Evolutionary conservation across 108 stramenopile genomes (phyloP), one percentile per base, ranked within the genome.

Genomic region (Cyclotella atomus): DNA sequence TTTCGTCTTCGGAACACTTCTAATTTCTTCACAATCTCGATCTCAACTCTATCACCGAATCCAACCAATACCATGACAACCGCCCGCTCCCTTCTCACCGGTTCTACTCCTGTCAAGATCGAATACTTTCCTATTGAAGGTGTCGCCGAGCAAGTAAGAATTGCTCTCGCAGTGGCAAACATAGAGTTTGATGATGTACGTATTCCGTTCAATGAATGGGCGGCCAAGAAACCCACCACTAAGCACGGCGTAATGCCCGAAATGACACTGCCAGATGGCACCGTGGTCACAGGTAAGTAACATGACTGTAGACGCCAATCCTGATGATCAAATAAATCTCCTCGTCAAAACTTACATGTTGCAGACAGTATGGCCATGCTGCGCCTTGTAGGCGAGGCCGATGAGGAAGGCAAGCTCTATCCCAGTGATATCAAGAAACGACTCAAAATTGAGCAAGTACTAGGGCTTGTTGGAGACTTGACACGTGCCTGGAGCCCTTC

Each of bases 121-220:
- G 76, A 84, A n/a, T 92, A 92, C 83, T 92, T 92, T 27, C 72
- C 73, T 41, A 88, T 92, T 73, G 85, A 85, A 62, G 91, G 89
- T 33, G 82, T 65, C 5, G 91, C 85, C 24, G 91, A 92, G 52
- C 81, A 68, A 35, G 69, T 88, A 14, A 83, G 88, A 36, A 59
- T 90, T 10, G 85, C 87, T 1, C 63, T 90, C 33, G 34, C 73
- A 33, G 47, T 90, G 23, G 78, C 68, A 30, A 61, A 57, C 53
- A 68, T 87, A n/a, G 73, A 76, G 1, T 83, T 81, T 38, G 79
- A 88, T 33, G 89, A 93, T 57, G 68, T 78, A 7, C 73, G 85
- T 21, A 52, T 92, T 55, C 23, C 70, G 0, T 84, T 83, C 60
- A 19, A 59, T 2, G 78, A 91, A 14, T 93, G 92, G 92, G 25